These are phyloP conservation scores for Hemileccinum impolitum DNA, from an alignment of 768 basidiomycete genomes.

Conservation along the genomic window DNA sequence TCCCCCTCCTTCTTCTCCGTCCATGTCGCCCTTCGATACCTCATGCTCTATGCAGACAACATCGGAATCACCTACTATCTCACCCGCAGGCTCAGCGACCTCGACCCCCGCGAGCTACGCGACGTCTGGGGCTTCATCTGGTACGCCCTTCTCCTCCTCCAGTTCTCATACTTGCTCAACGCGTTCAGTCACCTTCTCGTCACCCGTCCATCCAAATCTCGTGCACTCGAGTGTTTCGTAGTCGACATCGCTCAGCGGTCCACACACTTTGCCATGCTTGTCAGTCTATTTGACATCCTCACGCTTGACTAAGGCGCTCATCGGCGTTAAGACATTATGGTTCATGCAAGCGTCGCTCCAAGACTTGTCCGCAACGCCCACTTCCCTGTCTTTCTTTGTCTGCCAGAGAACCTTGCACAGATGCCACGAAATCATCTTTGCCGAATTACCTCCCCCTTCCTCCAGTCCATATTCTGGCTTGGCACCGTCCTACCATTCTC, in stretches of 20 bases:
- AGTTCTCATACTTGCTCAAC: conserved; percentile 13
- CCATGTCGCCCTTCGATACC: conserved; percentile 88
- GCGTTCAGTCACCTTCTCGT: conserved; percentile 82
- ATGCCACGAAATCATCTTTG: conserved; percentile 96
- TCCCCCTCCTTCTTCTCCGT: conserved; percentile 92
- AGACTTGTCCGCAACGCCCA: conserved; percentile 56
- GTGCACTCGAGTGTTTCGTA: conserved; percentile 92
- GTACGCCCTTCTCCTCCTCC: conserved; percentile 37
- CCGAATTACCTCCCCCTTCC: conserved; percentile 68
- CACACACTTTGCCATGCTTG: conserved; percentile 93
- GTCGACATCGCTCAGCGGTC: conserved; percentile 85
- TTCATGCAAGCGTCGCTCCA: conserved; percentile 95
- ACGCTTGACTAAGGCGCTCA: conserved; percentile 11
- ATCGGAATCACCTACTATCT: conserved; percentile 92
- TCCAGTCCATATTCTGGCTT: conserved; percentile 66
- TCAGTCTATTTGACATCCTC: conserved; percentile 45
- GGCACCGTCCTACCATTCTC: conserved; percentile 45
- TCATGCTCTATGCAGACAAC: conserved; percentile 77
- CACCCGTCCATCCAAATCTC: conserved; percentile 86
- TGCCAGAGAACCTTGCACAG: conserved; percentile 89
- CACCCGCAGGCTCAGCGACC: conserved; percentile 65
- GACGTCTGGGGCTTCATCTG: conserved; percentile 92
- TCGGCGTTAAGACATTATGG: conserved; percentile 76
- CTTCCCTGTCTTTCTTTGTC: conserved; percentile 78
- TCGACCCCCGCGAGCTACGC: conserved; percentile 66